Evolutionary conservation across 2,329 filamentous ascomycete genomes (phyloP).

Genomic region (Colletotrichum sp.): DNA sequence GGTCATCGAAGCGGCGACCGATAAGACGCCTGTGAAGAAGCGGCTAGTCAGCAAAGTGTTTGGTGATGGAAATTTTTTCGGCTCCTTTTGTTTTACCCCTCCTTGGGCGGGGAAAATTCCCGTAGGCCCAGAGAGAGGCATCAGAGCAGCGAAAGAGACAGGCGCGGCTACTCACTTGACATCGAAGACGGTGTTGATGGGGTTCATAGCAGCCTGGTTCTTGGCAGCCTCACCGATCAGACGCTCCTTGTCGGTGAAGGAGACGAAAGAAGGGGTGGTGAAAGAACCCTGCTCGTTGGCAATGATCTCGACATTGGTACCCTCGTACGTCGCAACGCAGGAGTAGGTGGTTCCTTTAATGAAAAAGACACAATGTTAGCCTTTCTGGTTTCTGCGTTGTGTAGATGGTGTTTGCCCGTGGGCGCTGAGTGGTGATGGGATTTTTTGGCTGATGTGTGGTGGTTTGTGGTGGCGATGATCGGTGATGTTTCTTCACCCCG

Average conservation of each 20-base stretch:
- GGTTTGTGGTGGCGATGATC: conserved; percentile 11
- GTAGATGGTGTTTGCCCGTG: not conserved
- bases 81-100: conserved; percentile 1
- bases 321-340: conserved; percentile 99
- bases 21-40: conserved; percentile 81
- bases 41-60: conserved; percentile 11
- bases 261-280: conserved; percentile 98
- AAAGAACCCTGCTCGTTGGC: conserved; percentile 99
- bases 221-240: conserved; percentile 99
- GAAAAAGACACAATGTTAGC: conserved; percentile 23
- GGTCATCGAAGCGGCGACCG: conserved; percentile 92
- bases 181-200: conserved; percentile 96
- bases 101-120: conserved; percentile 6
- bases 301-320: conserved; percentile 99
- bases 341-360: conserved; percentile 95
- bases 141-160: not conserved
- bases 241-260: conserved; percentile 98
- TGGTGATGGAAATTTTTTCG: not conserved
- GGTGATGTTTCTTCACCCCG: not conserved
- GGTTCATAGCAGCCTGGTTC: conserved; percentile 99
- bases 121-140: not conserved
- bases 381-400: not conserved
- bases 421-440: not conserved
- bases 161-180: conserved; percentile 76
- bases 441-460: not conserved